Evolutionary conservation across 2,329 filamentous ascomycete species (phyloP).

Genomic region (Exutisphaerella laricina): DNA sequence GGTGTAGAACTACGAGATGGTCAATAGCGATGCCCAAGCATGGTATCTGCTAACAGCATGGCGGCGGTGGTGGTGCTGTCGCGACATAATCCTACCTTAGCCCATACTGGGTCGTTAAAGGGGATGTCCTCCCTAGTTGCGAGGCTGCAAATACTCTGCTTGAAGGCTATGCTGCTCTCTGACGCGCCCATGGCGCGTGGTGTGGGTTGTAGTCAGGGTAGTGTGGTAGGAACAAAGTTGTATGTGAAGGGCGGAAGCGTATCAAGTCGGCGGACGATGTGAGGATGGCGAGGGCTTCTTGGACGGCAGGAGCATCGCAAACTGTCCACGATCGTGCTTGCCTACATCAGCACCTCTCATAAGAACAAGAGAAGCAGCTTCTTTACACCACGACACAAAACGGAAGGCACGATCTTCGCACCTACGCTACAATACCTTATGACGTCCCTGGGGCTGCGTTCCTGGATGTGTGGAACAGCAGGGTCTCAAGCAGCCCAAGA

Average conservation of each 20-base stretch:
- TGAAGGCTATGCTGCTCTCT: constrained; percentile 98
- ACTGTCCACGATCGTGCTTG: background rate
- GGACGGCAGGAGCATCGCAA: background rate
- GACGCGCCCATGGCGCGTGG: constrained; percentile 74
- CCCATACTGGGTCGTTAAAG: constrained; percentile 87
- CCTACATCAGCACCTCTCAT: background rate
- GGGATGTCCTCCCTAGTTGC: constrained; percentile 87
- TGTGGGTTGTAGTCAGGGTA: background rate
- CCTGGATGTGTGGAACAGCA: background rate
- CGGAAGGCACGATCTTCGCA: constrained; percentile 3
- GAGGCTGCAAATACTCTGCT: constrained; percentile 93
- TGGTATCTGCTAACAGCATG: background rate
- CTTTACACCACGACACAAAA: background rate
- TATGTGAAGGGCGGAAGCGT: background rate
- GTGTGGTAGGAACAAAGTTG: background rate
- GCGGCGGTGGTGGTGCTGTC: background rate
- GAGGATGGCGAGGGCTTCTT: background rate
- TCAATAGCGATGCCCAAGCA: background rate
- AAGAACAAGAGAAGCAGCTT: background rate
- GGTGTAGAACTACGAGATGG: constrained; percentile 74
- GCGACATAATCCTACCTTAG: constrained; percentile 58
- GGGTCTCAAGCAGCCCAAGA: too few relatives aligned
- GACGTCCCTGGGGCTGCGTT: background rate
- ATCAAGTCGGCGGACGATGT: background rate
- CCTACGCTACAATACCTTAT: background rate